These are phyloP conservation scores for Eucalyptus erythrocorys DNA, from an alignment of 345 rosid genomes.

Conservation along the genomic window DNA sequence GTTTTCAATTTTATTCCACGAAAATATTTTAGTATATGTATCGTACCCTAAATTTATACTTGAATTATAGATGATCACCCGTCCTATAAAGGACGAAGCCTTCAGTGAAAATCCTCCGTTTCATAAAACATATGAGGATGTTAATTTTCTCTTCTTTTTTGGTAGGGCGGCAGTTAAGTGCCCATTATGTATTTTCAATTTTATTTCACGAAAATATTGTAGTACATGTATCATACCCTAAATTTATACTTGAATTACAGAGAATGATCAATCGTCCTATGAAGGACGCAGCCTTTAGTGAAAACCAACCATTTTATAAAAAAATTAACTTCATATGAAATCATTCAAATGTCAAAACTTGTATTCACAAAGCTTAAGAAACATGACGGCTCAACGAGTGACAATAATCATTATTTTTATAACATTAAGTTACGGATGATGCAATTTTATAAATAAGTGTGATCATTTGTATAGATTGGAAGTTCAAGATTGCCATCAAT, in stretches of 20 bases:
- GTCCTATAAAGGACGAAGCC: not conserved
- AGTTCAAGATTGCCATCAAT: too few species aligned
- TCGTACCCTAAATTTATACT: not conserved
- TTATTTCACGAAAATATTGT: too few species aligned
- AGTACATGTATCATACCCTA: not conserved
- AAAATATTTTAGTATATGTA: not conserved
- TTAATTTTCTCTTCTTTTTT: too few species aligned
- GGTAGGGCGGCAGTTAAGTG: not conserved
- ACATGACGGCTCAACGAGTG: not conserved
- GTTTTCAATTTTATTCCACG: too few species aligned
- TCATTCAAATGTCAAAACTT: not conserved
- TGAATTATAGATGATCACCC: not conserved
- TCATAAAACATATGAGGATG: too few species aligned
- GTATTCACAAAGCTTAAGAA: not conserved
- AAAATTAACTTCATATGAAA: not conserved
- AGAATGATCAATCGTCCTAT: not conserved
- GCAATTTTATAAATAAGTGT: not conserved
- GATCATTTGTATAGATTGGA: too few species aligned
- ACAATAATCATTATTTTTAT: too few species aligned
- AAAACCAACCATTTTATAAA: not conserved
- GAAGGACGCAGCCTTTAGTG: not conserved
- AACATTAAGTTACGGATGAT: not conserved
- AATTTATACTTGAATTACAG: not conserved
- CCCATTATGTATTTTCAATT: too few species aligned
- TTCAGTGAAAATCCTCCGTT: not conserved